Percentiles rank a stretch among this genome's conserved stretches.
These are phyloP conservation scores for Dendrobium huoshanense DNA, from an alignment of 106 monocot species.

Conservation along the genomic window DNA sequence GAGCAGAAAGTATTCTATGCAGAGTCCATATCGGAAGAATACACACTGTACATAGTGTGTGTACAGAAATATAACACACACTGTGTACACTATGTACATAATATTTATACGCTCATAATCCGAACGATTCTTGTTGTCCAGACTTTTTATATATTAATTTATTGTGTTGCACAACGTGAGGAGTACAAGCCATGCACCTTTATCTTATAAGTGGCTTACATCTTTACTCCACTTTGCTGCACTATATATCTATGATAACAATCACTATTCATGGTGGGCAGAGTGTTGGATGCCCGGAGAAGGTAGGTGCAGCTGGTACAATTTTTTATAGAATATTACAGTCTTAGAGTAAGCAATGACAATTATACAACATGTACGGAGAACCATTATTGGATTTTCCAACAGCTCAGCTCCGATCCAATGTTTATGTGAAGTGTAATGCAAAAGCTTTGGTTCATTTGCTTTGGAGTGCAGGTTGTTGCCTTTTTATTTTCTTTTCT, in stretches of 20 bases:
- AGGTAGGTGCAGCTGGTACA: constrained; percentile 90
- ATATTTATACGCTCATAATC: too few species aligned
- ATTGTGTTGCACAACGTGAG: too few species aligned
- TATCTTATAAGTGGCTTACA: rapidly evolving
- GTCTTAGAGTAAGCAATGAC: constrained; percentile 83
- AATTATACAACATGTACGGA: constrained; percentile 78
- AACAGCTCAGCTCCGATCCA: constrained; percentile 61
- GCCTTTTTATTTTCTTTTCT: not conserved
- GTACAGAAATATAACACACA: too few species aligned
- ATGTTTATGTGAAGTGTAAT: constrained; percentile 75
- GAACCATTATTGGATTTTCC: constrained; percentile 88
- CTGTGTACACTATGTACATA: too few species aligned
- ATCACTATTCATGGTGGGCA: constrained; percentile 31
- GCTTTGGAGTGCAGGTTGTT: constrained; percentile 87
- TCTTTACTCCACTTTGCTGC: too few species aligned
- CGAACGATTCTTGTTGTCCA: too few species aligned
- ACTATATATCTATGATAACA: too few species aligned
- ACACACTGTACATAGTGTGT: too few species aligned
- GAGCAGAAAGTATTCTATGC: too few species aligned
- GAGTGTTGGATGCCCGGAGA: constrained; percentile 78
- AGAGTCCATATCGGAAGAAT: too few species aligned
- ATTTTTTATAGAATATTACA: constrained; percentile 65
- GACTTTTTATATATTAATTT: too few species aligned
- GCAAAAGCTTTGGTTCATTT: constrained; percentile 90
- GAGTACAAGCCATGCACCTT: too few species aligned